A percentile compares a stretch with the other conserved stretches of the same genome.
Conservation (phyloP, 129 eudicot species). For the Artemisia tridentata region DNA sequence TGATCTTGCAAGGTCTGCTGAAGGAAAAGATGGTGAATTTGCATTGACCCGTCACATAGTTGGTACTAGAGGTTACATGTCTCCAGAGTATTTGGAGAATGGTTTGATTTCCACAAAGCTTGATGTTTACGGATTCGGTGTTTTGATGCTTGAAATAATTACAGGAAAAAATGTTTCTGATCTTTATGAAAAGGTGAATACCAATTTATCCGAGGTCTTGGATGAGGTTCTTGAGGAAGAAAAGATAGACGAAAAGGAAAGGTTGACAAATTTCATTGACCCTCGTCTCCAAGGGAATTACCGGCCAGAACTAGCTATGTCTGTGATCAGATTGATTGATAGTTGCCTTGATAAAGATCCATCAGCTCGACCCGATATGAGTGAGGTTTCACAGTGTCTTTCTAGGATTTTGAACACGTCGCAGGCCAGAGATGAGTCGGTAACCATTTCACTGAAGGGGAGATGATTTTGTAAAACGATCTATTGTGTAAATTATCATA, state of each 20-base stretch:
- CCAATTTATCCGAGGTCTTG: conserved; percentile 46
- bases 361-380: conserved; percentile 67
- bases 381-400: conserved; percentile 54
- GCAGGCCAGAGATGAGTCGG: conserved; percentile 30
- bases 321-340: conserved; percentile 40
- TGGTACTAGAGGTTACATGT: conserved; percentile 90
- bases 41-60: conserved; percentile 74
- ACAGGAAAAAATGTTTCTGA: conserved; percentile 63
- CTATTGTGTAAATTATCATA: conserved; percentile 9
- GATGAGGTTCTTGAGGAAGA: conserved; percentile 42
- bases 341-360: conserved; percentile 65
- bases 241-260: conserved; percentile 25
- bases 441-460: conserved; percentile 30
- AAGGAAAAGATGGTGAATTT: conserved; percentile 56
- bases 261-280: conserved; percentile 51
- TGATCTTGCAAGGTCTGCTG: conserved; percentile 69
- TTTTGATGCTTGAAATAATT: conserved; percentile 73
- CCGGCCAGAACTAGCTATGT: conserved; percentile 51
- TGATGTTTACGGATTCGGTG: conserved; percentile 89
- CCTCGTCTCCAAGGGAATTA: conserved; percentile 55
- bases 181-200: conserved; percentile 48
- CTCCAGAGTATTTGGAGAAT: conserved; percentile 75
- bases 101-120: conserved; percentile 73
- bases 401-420: conserved; percentile 57
- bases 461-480: conserved; percentile 25